Conservation (phyloP, 768 basidiomycete genomes). For the Russula ochroleuca region DNA sequence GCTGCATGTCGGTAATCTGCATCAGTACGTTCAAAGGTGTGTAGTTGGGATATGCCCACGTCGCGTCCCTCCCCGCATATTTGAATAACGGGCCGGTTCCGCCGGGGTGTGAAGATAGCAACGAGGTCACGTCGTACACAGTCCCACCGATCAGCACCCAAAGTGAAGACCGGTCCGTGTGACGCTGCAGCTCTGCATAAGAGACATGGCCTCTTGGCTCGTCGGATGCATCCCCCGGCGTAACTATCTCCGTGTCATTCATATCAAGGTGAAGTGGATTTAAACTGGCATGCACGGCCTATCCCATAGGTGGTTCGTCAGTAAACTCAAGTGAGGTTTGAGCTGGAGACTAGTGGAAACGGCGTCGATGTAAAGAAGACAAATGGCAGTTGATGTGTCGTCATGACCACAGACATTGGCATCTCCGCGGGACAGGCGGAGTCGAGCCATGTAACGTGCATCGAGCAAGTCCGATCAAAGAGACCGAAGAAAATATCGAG, state of each 20-base stretch:
- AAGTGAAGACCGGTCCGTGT: slow-evolving; percentile 10
- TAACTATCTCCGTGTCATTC: slow-evolving; percentile 5
- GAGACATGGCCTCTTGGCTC: slow-evolving; percentile 11
- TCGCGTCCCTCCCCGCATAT: slow-evolving; percentile 88
- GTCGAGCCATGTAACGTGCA: neutral
- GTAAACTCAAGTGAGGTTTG: neutral
- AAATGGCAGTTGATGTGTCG: neutral
- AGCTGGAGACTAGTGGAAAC: neutral
- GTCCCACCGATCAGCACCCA: slow-evolving; percentile 21
- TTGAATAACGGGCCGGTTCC: slow-evolving; percentile 83
- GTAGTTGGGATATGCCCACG: slow-evolving; percentile 43
- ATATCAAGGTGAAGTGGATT: slow-evolving; percentile 20
- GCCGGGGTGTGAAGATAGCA: slow-evolving; percentile 40
- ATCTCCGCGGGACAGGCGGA: neutral
- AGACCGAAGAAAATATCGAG: neutral
- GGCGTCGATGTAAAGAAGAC: neutral
- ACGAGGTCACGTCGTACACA: slow-evolving; percentile 24
- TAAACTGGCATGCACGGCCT: slow-evolving; percentile 3
- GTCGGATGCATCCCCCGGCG: neutral
- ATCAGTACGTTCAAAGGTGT: slow-evolving; percentile 11
- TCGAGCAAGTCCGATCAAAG: neutral
- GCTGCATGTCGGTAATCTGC: slow-evolving; percentile 10
- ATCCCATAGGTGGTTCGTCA: neutral
- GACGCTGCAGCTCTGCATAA: slow-evolving; percentile 20
- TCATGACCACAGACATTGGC: neutral